Base-by-base conservation (phyloP, 2,329 filamentous ascomycete genomes). In the Cordyceps javanica region DNA sequence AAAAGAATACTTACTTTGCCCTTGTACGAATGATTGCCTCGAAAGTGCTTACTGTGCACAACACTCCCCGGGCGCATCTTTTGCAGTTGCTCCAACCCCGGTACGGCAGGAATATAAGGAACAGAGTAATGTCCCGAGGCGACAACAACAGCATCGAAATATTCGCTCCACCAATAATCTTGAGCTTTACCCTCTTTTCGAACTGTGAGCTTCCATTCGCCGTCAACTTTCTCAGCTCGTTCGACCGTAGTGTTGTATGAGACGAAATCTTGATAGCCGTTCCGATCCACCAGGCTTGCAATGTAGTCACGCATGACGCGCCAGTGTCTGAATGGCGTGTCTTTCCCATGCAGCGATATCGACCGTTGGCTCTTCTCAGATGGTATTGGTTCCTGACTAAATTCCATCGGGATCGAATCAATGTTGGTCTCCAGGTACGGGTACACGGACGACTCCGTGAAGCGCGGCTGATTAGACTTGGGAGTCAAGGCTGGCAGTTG, bases 391-490 rank as follows among this genome's bases (percentile, higher is more conserved):
- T 85, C 82, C 60, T 82, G 75, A 0, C 76, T 79, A 66, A 82
- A 88, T 16, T 77, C 74, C 86, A 88, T 88, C 0, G 82, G 73
- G 2, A 77, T 64, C 6, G 74, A 73, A 60, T 82, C 78, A 44
- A 88, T 80, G 61, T 88, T 88, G 3, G 83, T 88, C 65, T 88
- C 82, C n/a, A 88, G 70, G 21, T 80, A 78, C 0, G 82, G 81
- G 62, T 87, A 87, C 19, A 87, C 75, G 0, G 81, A 80, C 0
- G 82, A 82, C 59, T 86, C 82, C 13, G 74, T 69, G 63, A 80
- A 84, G 2, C 82, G 78, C 19, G 77, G 74, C 58, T 75, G 74
- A 1, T 66, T 59, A 13, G 70, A 67, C 41, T 72, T 73, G 0
- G 76, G 72, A 0, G 74, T 72, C 54, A 73, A 69, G 0, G 76